Conservation (phyloP, 2,329 filamentous ascomycete genomes). For the Dactylellina drechsleri region DNA sequence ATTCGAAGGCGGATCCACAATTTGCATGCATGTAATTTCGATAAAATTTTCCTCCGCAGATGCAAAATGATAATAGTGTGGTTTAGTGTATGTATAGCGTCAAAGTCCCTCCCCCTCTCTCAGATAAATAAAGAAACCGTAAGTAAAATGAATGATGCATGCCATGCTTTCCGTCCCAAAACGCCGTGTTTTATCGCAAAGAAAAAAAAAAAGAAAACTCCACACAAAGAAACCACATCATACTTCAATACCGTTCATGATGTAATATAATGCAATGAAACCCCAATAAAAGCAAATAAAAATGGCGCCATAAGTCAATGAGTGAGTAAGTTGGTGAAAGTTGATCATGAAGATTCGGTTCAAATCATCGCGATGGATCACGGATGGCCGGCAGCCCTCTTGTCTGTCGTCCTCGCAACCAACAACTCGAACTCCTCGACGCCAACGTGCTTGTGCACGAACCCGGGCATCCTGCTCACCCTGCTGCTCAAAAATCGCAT, state of each 20-base stretch:
- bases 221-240: conserved; percentile 1
- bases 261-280: not conserved
- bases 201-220: not conserved
- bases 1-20: no score
- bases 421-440: conserved; percentile 48
- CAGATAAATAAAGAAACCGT: not conserved
- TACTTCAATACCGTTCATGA: not conserved
- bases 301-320: not conserved
- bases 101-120: no score
- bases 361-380: not conserved
- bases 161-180: conserved; percentile 17
- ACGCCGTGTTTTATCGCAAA: conserved; percentile 15
- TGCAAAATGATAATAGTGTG: not conserved
- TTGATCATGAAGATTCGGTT: no score
- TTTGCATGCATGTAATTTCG: not conserved
- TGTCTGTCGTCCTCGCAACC: conserved; percentile 24
- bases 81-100: no score
- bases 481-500: conserved; percentile 46
- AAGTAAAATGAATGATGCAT: conserved; percentile 18
- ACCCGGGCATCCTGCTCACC: conserved; percentile 47
- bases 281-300: not conserved
- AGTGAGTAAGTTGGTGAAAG: not conserved
- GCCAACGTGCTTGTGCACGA: conserved; percentile 50
- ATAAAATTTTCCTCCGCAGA: conserved; percentile 1
- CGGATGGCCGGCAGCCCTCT: conserved; percentile 21